Evolutionary conservation across 139 green algal genomes (phyloP).

Genomic region (Chlamydomonas incerta): DNA sequence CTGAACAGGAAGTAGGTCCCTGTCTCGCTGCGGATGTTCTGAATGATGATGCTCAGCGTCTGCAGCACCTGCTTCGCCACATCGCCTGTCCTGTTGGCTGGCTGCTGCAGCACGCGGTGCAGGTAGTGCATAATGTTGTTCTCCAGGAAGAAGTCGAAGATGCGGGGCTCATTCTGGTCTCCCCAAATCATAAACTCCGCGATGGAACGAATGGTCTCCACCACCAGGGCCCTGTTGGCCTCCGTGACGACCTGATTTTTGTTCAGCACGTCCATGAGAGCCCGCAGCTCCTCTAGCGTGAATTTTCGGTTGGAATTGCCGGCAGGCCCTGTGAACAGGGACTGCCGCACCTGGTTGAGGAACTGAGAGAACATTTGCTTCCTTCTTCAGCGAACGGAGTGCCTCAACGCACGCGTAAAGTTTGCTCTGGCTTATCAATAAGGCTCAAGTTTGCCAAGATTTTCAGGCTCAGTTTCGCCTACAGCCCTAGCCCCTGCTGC

Average conservation of each 20-base stretch:
- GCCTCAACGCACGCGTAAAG: no score
- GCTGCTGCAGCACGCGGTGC: conserved; percentile 83
- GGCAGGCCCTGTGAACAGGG: conserved; percentile 1
- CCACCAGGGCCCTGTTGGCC: conserved; percentile 71
- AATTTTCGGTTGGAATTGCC: conserved; percentile 45
- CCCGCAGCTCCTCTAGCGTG: conserved; percentile 72
- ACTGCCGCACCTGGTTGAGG: conserved; percentile 41
- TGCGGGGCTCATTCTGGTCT: conserved; percentile 93
- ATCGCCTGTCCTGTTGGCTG: conserved; percentile 79
- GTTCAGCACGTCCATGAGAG: conserved; percentile 68
- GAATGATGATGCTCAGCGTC: conserved; percentile 96
- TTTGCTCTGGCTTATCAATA: no score
- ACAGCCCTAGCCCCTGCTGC: no score
- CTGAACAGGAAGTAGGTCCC: conserved; percentile 96
- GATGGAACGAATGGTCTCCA: conserved; percentile 93
- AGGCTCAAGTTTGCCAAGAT: no score
- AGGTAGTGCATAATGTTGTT: conserved; percentile 94
- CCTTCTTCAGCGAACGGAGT: no score
- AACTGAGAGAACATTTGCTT: background rate
- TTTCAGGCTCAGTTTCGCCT: no score
- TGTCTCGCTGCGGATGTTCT: conserved; percentile 93
- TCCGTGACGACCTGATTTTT: conserved; percentile 67
- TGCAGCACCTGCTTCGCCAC: conserved; percentile 80
- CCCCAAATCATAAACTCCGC: conserved; percentile 99
- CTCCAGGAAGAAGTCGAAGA: conserved; percentile 98